Evolutionary conservation across 108 stramenopile species (phyloP).

Genomic region (Cyclotella kingstonii): DNA sequence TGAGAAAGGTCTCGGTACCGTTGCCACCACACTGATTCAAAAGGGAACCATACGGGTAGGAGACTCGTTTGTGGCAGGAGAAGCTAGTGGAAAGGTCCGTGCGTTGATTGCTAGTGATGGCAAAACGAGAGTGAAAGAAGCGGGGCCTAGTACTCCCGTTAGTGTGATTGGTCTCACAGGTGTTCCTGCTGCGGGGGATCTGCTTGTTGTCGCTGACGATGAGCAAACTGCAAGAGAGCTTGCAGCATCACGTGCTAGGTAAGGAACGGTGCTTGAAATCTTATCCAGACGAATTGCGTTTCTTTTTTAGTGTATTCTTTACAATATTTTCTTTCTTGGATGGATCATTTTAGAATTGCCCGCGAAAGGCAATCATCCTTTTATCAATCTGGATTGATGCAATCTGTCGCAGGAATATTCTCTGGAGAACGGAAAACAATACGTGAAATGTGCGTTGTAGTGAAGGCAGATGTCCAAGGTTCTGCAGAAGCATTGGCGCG

Average conservation of each 20-base stretch:
- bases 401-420: slow-evolving; percentile 69
- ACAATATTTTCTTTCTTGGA: slow-evolving; percentile 1
- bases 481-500: slow-evolving; percentile 92
- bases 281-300: too few species aligned
- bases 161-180: slow-evolving; percentile 85
- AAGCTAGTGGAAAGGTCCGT: slow-evolving; percentile 85
- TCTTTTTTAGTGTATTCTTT: slow-evolving; percentile 1
- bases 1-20: slow-evolving; percentile 90
- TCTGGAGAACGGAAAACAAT: slow-evolving; percentile 68
- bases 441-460: slow-evolving; percentile 88
- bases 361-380: slow-evolving; percentile 63
- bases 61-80: slow-evolving; percentile 92
- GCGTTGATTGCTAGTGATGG: slow-evolving; percentile 80
- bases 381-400: slow-evolving; percentile 85
- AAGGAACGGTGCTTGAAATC: too few species aligned
- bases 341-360: slow-evolving; percentile 50
- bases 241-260: slow-evolving; percentile 69
- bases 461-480: slow-evolving; percentile 96
- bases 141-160: slow-evolving; percentile 88
- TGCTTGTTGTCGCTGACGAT: slow-evolving; percentile 76
- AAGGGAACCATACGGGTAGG: slow-evolving; percentile 93
- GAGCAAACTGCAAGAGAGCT: slow-evolving; percentile 80
- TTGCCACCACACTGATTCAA: slow-evolving; percentile 93
- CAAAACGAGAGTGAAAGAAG: slow-evolving; percentile 82
- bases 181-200: slow-evolving; percentile 88